Evolutionary conservation across 345 rosid species (phyloP).

Genomic region (Moringa oleifera): DNA sequence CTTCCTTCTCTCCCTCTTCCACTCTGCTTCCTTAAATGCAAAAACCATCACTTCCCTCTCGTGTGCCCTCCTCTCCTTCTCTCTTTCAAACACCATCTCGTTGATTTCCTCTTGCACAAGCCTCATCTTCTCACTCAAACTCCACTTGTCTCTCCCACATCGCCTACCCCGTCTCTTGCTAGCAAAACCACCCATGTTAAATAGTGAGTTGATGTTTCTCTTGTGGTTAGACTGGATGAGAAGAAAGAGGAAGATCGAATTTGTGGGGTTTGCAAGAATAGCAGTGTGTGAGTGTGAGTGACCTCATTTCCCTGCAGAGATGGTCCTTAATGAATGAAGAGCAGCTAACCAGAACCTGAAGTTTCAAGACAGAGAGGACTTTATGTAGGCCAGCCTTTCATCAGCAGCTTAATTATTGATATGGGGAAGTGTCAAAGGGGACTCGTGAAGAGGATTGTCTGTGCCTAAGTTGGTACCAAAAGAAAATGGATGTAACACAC

Average conservation of each 20-base stretch:
- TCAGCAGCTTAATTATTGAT: constrained; percentile 17
- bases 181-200: constrained; percentile 38
- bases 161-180: constrained; percentile 36
- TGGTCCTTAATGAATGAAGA: constrained; percentile 25
- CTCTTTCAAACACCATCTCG: constrained; percentile 40
- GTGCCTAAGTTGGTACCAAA: neutral
- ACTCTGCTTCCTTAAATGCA: constrained; percentile 54
- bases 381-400: neutral
- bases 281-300: constrained; percentile 34
- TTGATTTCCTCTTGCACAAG: constrained; percentile 40
- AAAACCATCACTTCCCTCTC: constrained; percentile 41
- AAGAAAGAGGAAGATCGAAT: neutral
- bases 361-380: too few relatives aligned
- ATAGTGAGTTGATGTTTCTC: neutral
- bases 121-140: constrained; percentile 36
- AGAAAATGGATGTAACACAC: constrained; percentile 1
- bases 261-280: neutral
- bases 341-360: neutral
- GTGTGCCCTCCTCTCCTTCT: constrained; percentile 37
- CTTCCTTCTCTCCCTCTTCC: constrained; percentile 65
- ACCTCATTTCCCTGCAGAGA: constrained; percentile 23
- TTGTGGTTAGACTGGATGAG: neutral
- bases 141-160: constrained; percentile 14
- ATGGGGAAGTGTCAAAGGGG: constrained; percentile 15
- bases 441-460: constrained; percentile 26